Conservation (phyloP, 768 basidiomycete genomes). For the Tricholoma furcatifolium region DNA sequence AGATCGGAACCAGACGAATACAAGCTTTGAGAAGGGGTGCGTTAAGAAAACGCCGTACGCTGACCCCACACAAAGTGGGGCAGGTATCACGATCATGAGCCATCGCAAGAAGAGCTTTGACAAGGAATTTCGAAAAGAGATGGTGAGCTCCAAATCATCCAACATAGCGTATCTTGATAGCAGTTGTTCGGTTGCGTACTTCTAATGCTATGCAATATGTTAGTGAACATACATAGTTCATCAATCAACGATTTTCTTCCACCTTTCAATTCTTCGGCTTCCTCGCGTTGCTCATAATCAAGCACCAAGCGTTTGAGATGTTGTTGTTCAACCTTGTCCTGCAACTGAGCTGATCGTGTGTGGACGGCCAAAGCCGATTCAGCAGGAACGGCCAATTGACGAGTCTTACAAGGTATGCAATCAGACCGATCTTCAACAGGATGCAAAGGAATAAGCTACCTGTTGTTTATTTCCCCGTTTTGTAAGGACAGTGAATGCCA, state of each 20-base stretch:
- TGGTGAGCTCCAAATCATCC: slow-evolving; percentile 38
- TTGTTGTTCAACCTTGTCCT: slow-evolving; percentile 95
- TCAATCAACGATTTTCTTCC: slow-evolving; percentile 1
- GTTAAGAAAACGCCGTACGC: background rate
- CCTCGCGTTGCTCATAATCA: slow-evolving; percentile 87
- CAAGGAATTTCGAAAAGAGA: background rate
- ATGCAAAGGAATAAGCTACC: slow-evolving; percentile 41
- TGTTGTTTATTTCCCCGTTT: slow-evolving; percentile 94
- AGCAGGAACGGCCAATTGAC: slow-evolving; percentile 87
- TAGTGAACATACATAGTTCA: background rate
- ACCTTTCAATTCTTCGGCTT: slow-evolving; percentile 83
- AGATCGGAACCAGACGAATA: background rate
- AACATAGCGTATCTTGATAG: slow-evolving; percentile 76
- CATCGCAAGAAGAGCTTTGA: slow-evolving; percentile 2
- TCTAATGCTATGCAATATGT: slow-evolving; percentile 51
- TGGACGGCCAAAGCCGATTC: slow-evolving; percentile 88
- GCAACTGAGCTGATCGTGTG: slow-evolving; percentile 86
- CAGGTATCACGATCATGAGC: background rate
- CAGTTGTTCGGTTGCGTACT: slow-evolving; percentile 61
- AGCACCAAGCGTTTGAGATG: slow-evolving; percentile 94
- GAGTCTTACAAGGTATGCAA: slow-evolving; percentile 39
- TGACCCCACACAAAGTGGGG: background rate
- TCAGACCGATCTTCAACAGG: slow-evolving; percentile 8
- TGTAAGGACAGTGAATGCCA: slow-evolving; percentile 92
- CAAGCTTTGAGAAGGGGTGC: background rate